phyloP scores from a whole-genome alignment of 164 flowering plant genomes.

The Macadamia tetraphylla region DNA sequence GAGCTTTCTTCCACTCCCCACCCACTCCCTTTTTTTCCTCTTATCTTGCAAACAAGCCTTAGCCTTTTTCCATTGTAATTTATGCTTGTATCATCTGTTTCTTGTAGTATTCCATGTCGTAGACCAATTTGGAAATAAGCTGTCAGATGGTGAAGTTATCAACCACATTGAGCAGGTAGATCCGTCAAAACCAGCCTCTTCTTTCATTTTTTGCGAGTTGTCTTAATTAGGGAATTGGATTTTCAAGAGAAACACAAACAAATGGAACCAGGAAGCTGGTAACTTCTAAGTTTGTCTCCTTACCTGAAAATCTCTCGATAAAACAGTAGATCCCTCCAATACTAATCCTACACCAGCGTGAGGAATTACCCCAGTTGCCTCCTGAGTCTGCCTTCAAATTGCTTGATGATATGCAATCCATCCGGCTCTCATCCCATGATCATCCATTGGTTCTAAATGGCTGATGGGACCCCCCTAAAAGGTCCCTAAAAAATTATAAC shows the following conservation, averaged over 20 bases:
- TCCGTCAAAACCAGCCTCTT: constrained; percentile 8
- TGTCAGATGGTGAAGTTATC: constrained; percentile 51
- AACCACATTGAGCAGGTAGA: constrained; percentile 69
- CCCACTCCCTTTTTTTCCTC: constrained; percentile 2
- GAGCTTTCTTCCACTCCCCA: constrained; percentile 7
- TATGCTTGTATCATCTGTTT: constrained; percentile 1
- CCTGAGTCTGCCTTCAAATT: not conserved
- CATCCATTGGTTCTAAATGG: not conserved
- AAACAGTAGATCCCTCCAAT: not conserved
- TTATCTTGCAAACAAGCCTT: not conserved
- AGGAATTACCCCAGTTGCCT: not conserved
- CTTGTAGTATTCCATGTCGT: constrained; percentile 79
- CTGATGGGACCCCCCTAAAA: too few species aligned
- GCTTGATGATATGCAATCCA: not conserved
- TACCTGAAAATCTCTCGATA: not conserved
- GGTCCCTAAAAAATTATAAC: not conserved
- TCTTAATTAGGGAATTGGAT: not conserved
- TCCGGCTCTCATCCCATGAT: not conserved
- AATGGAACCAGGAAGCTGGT: not conserved
- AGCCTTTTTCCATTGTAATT: not conserved
- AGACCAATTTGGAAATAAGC: constrained; percentile 71
- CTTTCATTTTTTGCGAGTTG: constrained; percentile 3
- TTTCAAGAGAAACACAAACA: not conserved
- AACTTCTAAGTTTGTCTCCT: not conserved
- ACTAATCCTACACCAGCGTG: not conserved